These are phyloP conservation scores for Colletotrichum sp. DNA, from an alignment of 2,329 filamentous ascomycete genomes.

Conservation along the genomic window DNA sequence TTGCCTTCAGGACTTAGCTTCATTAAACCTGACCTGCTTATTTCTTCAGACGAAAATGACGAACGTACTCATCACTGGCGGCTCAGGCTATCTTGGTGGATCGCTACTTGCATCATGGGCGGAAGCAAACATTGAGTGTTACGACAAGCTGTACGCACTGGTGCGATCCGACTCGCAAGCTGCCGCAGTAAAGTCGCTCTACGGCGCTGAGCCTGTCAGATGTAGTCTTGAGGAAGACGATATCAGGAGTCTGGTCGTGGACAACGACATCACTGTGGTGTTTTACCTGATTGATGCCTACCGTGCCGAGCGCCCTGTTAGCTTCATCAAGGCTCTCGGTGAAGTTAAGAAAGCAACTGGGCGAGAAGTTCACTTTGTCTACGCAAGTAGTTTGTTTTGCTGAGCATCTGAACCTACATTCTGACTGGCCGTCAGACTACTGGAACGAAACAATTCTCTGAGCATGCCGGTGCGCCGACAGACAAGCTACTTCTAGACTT, in stretches of 20 bases:
- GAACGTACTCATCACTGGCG: background rate
- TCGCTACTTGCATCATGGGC: background rate
- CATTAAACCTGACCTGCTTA: background rate
- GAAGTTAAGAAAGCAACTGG: background rate
- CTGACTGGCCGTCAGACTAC: background rate
- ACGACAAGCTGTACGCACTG: background rate
- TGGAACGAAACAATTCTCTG: background rate
- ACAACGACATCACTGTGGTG: background rate
- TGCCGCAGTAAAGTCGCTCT: background rate
- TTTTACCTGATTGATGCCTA: background rate
- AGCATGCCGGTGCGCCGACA: background rate
- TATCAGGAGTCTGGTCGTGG: background rate
- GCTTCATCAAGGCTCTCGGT: background rate
- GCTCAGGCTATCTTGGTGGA: background rate
- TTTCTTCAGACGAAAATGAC: background rate
- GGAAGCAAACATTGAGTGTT: background rate
- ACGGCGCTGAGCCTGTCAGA: background rate
- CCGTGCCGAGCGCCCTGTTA: background rate
- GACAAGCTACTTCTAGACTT: background rate
- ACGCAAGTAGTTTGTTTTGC: background rate
- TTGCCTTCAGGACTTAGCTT: accelerated
- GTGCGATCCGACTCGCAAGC: background rate
- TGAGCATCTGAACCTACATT: accelerated
- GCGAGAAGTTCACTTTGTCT: background rate
- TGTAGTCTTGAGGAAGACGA: background rate